Evolutionary conservation across 2,329 filamentous ascomycete species (phyloP).

Genomic region (Colletotrichum sublineola): DNA sequence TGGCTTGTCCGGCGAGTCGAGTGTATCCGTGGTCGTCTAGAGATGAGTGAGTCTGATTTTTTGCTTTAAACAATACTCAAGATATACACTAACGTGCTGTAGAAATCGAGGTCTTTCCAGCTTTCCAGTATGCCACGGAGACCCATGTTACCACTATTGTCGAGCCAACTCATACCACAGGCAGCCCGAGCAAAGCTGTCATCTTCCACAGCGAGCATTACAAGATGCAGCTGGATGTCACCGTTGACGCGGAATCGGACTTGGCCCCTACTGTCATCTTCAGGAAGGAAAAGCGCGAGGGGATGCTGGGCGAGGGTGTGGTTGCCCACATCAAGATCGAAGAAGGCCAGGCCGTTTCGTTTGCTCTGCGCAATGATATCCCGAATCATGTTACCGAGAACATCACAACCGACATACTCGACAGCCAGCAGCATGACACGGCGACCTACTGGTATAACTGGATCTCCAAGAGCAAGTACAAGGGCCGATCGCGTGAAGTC

Average conservation of each 20-base stretch:
- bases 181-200: slow-evolving; percentile 68
- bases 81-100: neutral
- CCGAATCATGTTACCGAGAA: slow-evolving; percentile 68
- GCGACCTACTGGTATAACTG: slow-evolving; percentile 81
- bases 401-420: slow-evolving; percentile 70
- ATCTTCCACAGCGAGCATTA: slow-evolving; percentile 71
- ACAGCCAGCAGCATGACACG: slow-evolving; percentile 76
- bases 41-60: slow-evolving; percentile 61
- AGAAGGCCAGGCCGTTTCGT: slow-evolving; percentile 78
- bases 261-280: slow-evolving; percentile 67
- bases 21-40: slow-evolving; percentile 76
- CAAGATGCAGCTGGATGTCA: slow-evolving; percentile 76
- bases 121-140: slow-evolving; percentile 77
- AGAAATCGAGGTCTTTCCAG: slow-evolving; percentile 79
- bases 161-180: slow-evolving; percentile 56
- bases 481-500: slow-evolving; percentile 79
- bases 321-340: slow-evolving; percentile 69
- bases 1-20: slow-evolving; percentile 80
- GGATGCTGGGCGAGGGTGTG: slow-evolving; percentile 73
- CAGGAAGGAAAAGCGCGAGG: slow-evolving; percentile 63
- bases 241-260: slow-evolving; percentile 69
- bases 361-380: slow-evolving; percentile 75
- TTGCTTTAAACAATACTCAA: too few relatives aligned
- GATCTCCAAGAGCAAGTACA: slow-evolving; percentile 78
- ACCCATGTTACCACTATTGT: slow-evolving; percentile 71